Conservation (phyloP, 257 asterid genomes). For the Solanum sparsipilum region DNA sequence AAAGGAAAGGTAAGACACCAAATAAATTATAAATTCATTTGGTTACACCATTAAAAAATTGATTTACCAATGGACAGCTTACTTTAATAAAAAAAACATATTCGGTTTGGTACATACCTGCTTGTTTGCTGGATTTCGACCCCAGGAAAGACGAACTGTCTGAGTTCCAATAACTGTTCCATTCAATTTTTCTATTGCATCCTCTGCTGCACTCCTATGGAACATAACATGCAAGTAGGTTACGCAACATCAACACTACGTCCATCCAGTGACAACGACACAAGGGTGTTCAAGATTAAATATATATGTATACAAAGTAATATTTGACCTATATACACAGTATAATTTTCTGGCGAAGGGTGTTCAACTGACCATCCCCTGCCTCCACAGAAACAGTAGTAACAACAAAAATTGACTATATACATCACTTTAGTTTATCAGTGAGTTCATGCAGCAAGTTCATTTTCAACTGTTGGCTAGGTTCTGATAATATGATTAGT, state of each 20-base stretch:
- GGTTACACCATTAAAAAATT: neutral
- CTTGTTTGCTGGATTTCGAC: conserved; percentile 9
- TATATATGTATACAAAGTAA: neutral
- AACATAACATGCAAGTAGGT: neutral
- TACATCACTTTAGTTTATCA: neutral
- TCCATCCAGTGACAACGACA: neutral
- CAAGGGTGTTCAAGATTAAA: neutral
- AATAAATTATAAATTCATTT: neutral
- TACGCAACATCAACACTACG: neutral
- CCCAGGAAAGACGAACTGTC: conserved; percentile 19
- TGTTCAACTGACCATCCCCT: neutral
- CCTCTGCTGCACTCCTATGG: conserved; percentile 8
- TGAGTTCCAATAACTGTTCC: conserved; percentile 15
- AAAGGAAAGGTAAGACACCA: neutral
- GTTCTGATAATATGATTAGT: neutral
- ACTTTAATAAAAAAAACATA: neutral
- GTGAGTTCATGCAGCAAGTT: neutral
- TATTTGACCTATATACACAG: neutral
- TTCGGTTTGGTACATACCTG: neutral
- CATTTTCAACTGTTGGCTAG: neutral
- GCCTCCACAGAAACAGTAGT: neutral
- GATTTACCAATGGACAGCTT: neutral
- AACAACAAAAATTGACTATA: neutral
- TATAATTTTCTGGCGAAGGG: neutral
- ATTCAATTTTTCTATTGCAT: conserved; percentile 12